These are phyloP conservation scores for Ustilago curta DNA, from an alignment of 1,284 basidiomycete genomes.

Conservation along the genomic window DNA sequence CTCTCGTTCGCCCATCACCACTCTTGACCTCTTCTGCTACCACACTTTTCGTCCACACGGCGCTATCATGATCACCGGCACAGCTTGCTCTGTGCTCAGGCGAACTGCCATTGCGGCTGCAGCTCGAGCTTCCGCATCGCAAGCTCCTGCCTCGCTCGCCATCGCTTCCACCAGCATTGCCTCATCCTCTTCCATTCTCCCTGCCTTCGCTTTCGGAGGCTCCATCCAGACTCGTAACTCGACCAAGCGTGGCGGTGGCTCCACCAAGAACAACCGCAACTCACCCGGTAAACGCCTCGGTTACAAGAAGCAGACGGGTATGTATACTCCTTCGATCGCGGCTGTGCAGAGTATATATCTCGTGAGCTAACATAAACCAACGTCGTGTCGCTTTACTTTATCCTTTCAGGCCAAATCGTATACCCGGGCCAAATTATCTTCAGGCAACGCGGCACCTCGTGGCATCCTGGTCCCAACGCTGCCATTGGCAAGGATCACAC, in stretches of 20 bases:
- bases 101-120: slow-evolving; percentile 35
- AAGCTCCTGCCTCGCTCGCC: slow-evolving; percentile 51
- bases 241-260: slow-evolving; percentile 68
- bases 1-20: background rate
- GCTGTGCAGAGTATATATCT: background rate
- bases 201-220: slow-evolving; percentile 60
- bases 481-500: slow-evolving; percentile 68
- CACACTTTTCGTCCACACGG: background rate
- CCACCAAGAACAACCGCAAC: slow-evolving; percentile 68
- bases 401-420: slow-evolving; percentile 61
- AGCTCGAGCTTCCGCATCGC: slow-evolving; percentile 21
- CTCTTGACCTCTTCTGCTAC: background rate
- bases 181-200: slow-evolving; percentile 29
- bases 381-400: slow-evolving; percentile 6
- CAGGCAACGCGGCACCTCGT: slow-evolving; percentile 67
- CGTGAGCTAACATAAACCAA: background rate
- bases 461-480: slow-evolving; percentile 67
- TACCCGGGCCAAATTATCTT: slow-evolving; percentile 65
- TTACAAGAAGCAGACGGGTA: slow-evolving; percentile 61
- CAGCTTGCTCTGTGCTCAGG: slow-evolving; percentile 33
- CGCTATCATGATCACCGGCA: slow-evolving; percentile 30
- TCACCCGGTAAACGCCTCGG: slow-evolving; percentile 67
- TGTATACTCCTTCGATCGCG: slow-evolving; percentile 12
- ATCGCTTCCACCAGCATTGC: slow-evolving; percentile 45
- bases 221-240: slow-evolving; percentile 68